Percentiles rank a stretch among this genome's conserved stretches.
Conservation (phyloP, 192 early-diverging fungal species). For the Chytriomyces sp. region DNA sequence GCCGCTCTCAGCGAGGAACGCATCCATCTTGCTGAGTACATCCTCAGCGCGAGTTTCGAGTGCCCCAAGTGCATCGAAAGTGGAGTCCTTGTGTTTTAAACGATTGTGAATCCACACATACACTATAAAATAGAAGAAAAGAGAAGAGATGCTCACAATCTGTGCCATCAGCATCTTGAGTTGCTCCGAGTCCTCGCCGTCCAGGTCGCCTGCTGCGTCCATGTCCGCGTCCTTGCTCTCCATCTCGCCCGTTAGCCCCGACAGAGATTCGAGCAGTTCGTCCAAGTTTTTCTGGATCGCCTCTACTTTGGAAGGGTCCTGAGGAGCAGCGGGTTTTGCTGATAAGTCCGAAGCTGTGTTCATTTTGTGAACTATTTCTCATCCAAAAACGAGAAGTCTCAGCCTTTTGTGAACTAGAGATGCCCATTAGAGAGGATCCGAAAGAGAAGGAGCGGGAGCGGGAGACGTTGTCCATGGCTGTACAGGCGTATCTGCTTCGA, state of each 20-base stretch:
- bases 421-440: background rate
- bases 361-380: background rate
- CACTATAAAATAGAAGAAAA: background rate
- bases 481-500: background rate
- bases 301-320: background rate
- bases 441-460: background rate
- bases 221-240: background rate
- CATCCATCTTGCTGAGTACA: constrained; percentile 15
- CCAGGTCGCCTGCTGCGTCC: background rate
- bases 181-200: background rate
- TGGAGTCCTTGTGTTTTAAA: background rate
- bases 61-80: constrained; percentile 1
- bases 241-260: background rate
- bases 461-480: background rate
- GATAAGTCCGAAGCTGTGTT: background rate
- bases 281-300: background rate
- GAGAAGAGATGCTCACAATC: background rate
- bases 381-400: background rate
- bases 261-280: background rate
- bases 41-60: constrained; percentile 16
- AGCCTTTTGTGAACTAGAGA: background rate
- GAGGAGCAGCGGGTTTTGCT: background rate
- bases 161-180: constrained; percentile 7
- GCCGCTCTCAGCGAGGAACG: constrained; percentile 9
- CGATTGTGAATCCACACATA: background rate